Percentiles rank a stretch among this genome's conserved stretches.
These are phyloP conservation scores for Epichloe elymi DNA, from an alignment of 2,329 filamentous ascomycete species.

Conservation along the genomic window DNA sequence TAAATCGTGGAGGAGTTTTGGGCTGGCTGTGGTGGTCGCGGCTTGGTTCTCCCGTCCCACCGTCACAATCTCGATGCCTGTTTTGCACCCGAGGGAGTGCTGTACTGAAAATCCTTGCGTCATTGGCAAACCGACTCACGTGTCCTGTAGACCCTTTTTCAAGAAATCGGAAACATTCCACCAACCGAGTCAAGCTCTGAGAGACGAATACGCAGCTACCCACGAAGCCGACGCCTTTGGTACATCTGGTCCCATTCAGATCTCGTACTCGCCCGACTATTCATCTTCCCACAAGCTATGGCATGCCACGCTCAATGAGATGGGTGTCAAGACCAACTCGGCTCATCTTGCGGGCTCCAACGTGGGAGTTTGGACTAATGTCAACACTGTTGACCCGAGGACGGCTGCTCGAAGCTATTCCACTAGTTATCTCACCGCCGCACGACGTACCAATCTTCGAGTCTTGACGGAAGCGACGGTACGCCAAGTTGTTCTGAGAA, in stretches of 20 bases:
- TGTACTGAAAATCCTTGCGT: too few species aligned
- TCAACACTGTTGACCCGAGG: constrained; percentile 34
- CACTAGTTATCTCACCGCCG: constrained; percentile 28
- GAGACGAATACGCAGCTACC: constrained; percentile 21
- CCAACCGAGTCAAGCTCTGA: constrained; percentile 20
- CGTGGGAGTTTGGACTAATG: constrained; percentile 35
- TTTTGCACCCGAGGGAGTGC: too few species aligned
- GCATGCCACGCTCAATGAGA: constrained; percentile 31
- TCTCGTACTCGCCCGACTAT: constrained; percentile 30
- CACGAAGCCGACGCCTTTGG: constrained; percentile 30
- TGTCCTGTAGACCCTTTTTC: constrained; percentile 31
- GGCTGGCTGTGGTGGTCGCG: not conserved
- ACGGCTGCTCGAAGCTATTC: constrained; percentile 34
- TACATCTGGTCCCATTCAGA: constrained; percentile 31
- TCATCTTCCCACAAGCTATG: constrained; percentile 30
- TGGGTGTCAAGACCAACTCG: constrained; percentile 28
- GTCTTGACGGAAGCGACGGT: constrained; percentile 20
- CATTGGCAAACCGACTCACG: not conserved
- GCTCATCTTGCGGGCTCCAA: constrained; percentile 36
- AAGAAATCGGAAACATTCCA: constrained; percentile 37
- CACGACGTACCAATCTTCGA: constrained; percentile 28
- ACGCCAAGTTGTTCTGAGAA: constrained; percentile 15
- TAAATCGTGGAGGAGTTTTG: not conserved
- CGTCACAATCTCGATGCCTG: too few species aligned
- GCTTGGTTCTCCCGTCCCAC: too few species aligned